Evolutionary conservation across 495 filamentous ascomycete genomes (phyloP), one percentile per base, ranked within the genome.

Genomic region (Sporormia fimetaria): DNA sequence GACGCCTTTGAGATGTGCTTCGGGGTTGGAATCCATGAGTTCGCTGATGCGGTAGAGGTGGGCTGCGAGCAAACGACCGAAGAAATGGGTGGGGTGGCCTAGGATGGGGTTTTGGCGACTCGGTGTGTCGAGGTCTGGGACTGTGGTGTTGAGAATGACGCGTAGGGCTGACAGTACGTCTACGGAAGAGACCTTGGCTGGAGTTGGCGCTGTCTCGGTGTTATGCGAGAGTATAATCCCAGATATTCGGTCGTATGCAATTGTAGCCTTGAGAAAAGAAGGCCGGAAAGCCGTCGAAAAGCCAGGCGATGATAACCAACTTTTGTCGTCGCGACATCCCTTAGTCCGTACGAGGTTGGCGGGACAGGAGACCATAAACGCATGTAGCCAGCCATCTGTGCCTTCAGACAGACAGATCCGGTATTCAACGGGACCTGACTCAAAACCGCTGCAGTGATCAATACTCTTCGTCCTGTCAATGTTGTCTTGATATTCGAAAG

Each of bases 31-130:
- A 8, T 36, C 14, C 31, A 32, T 33, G 15, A 42, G 1, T 15
- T 49, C 42, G 23, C 38, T 25, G 21, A 49, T 49, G 22, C 45
- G 45, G 26, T 42, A 49, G 25, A 37, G 42, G 7, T 49, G 45
- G 4, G 32, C 37, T 6, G 37, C 36, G 12, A 49, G 6, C 4
- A 49, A n/a, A 20, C 45, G 45, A 23, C 45, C 45, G 16, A 49
- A 49, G 26, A 49, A 37, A 27, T 49, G 25, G n/a, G 30, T 25
- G 15, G 45, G 45, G 6, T 23, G 2, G n/a, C 45, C 45, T 6
- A 49, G 38, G 20, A 49, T 39, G 7, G 37, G 38, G 23, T 37
- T 49, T 12, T 15, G 11, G 5, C 5, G 3, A 10, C 25, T 14
- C 6, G 29, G 9, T 5, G 12, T 6, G n/a, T n/a, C n/a, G 7